These are phyloP conservation scores for Vanrija sp. DNA, from an alignment of 1,284 basidiomycete genomes.

Conservation along the genomic window DNA sequence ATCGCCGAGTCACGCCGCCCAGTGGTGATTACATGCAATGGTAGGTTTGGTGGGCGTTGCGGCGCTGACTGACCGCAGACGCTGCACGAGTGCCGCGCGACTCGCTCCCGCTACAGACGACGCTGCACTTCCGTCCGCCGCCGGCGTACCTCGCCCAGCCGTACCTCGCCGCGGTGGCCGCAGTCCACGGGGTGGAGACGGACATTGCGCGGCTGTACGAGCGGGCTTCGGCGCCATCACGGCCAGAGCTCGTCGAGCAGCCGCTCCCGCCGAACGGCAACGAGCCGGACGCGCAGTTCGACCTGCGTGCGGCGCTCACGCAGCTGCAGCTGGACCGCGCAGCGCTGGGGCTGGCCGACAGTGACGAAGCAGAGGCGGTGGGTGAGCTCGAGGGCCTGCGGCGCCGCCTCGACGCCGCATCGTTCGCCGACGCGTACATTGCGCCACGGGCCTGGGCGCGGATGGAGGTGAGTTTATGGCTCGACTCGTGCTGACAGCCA, in stretches of 20 bases:
- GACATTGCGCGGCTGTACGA: slow-evolving; percentile 29
- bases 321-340: slow-evolving; percentile 55
- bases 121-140: slow-evolving; percentile 64
- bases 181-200: not conserved
- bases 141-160: slow-evolving; percentile 59
- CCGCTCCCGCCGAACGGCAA: slow-evolving; percentile 48
- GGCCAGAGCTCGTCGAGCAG: slow-evolving; percentile 28
- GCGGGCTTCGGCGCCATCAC: slow-evolving; percentile 30
- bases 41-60: slow-evolving; percentile 52
- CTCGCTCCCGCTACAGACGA: slow-evolving; percentile 72
- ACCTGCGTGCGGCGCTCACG: slow-evolving; percentile 60
- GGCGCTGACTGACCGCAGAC: slow-evolving; percentile 54
- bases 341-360: too few relatives aligned
- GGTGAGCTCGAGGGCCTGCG: not conserved
- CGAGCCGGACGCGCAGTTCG: slow-evolving; percentile 50
- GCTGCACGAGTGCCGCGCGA: slow-evolving; percentile 62
- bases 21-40: slow-evolving; percentile 87
- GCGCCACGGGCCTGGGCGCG: slow-evolving; percentile 46
- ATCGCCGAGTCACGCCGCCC: slow-evolving; percentile 78
- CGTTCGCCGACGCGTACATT: slow-evolving; percentile 57
- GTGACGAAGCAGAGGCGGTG: not conserved
- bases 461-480: slow-evolving; percentile 52
- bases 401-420: slow-evolving; percentile 25
- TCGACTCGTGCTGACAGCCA: slow-evolving; percentile 19
- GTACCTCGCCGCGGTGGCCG: slow-evolving; percentile 64